Conservation (phyloP, 2,329 filamentous ascomycete genomes). For the Pyrenophora tritici-repentis region DNA sequence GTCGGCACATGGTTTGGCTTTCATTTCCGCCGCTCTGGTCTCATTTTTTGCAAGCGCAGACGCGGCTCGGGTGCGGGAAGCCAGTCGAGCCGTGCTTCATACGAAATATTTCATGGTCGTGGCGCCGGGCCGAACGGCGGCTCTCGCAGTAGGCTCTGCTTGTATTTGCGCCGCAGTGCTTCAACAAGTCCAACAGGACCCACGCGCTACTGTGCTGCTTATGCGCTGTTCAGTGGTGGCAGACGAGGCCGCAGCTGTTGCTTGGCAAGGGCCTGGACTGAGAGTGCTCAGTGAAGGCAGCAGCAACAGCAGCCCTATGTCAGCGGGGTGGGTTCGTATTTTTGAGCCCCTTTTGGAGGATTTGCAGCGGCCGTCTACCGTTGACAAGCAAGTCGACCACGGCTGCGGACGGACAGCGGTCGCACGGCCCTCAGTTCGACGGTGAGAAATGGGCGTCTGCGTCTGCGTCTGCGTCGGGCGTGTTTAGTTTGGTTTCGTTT, state of each 20-base stretch:
- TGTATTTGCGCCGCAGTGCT: neutral
- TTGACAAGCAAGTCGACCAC: slow-evolving; percentile 22
- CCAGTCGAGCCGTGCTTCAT: slow-evolving; percentile 19
- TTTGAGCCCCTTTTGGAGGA: slow-evolving; percentile 21
- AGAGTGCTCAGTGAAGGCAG: no score
- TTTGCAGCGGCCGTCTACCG: slow-evolving; percentile 24
- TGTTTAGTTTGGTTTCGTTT: slow-evolving; percentile 15
- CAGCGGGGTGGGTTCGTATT: slow-evolving; percentile 1
- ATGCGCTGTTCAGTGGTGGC: slow-evolving; percentile 1
- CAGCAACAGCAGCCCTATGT: no score
- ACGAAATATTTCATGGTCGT: slow-evolving; percentile 7
- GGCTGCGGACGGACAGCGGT: slow-evolving; percentile 26
- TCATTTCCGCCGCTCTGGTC: slow-evolving; percentile 11
- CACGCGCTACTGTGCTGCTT: neutral
- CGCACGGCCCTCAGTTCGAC: slow-evolving; percentile 26
- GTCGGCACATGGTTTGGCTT: slow-evolving; percentile 14
- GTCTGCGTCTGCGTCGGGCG: slow-evolving; percentile 5
- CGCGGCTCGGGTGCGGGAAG: slow-evolving; percentile 25
- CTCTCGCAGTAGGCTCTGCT: slow-evolving; percentile 9
- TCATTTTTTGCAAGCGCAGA: slow-evolving; percentile 12
- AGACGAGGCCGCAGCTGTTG: neutral
- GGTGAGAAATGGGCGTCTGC: slow-evolving; percentile 12
- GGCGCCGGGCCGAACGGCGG: slow-evolving; percentile 15
- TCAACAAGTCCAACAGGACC: neutral
- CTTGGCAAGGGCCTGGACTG: neutral